phyloP scores from a whole-genome alignment of 192 early-diverging fungal species.

The Coemansia erecta region DNA sequence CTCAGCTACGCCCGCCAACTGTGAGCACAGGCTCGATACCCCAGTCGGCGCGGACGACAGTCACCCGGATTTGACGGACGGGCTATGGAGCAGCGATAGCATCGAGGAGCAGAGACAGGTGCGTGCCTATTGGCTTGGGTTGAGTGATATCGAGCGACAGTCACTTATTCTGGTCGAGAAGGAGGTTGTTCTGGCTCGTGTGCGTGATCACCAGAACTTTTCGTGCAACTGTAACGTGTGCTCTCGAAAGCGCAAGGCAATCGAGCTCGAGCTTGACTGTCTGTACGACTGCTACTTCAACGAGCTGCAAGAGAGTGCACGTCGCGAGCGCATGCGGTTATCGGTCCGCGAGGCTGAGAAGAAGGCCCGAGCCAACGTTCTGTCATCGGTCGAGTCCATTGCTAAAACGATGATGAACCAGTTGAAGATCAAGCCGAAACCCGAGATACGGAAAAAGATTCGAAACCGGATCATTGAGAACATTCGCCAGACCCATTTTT shows the following conservation, averaged over 20 bases:
- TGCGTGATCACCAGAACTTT: constrained; percentile 50
- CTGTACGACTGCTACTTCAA: constrained; percentile 47
- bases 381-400: constrained; percentile 19
- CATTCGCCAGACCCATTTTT: too few relatives aligned
- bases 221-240: constrained; percentile 49
- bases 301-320: constrained; percentile 34
- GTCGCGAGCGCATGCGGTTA: constrained; percentile 28
- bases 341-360: constrained; percentile 15
- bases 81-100: constrained; percentile 28
- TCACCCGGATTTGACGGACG: background rate
- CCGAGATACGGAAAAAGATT: constrained; percentile 6
- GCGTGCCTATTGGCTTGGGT: constrained; percentile 37
- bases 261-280: constrained; percentile 42
- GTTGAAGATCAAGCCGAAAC: background rate
- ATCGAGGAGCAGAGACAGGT: constrained; percentile 33
- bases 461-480: background rate
- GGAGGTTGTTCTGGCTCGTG: constrained; percentile 34
- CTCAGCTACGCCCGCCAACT: background rate
- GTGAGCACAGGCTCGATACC: background rate
- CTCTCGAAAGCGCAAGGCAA: constrained; percentile 47
- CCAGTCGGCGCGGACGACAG: background rate
- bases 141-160: constrained; percentile 32
- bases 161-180: constrained; percentile 36
- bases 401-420: constrained; percentile 7
- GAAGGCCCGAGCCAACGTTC: constrained; percentile 17